These are phyloP conservation scores for Brassica nigra DNA, from an alignment of 345 rosid genomes.

Conservation along the genomic window DNA sequence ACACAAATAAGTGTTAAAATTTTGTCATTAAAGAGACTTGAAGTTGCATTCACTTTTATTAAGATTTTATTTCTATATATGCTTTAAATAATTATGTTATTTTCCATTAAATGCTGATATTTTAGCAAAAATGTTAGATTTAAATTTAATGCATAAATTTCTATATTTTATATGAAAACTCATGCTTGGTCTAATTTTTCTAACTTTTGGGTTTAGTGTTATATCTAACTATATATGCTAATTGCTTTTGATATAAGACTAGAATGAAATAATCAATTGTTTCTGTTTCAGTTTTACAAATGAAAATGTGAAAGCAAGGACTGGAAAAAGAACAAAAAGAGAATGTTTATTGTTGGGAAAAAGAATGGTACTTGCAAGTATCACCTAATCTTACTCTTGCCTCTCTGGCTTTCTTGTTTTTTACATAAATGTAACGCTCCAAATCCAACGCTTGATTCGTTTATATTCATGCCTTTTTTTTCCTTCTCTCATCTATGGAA, in stretches of 20 bases:
- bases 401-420: constrained; percentile 33
- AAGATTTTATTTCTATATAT: background rate
- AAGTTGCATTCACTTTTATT: constrained; percentile 36
- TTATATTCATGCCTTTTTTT: background rate
- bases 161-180: background rate
- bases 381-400: constrained; percentile 25
- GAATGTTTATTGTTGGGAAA: constrained; percentile 16
- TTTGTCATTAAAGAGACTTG: constrained; percentile 17
- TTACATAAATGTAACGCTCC: constrained; percentile 26
- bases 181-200: background rate
- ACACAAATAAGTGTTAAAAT: background rate
- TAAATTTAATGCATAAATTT: background rate
- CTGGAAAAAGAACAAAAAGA: background rate
- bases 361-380: constrained; percentile 33
- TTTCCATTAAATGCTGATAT: constrained; percentile 10
- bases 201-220: background rate
- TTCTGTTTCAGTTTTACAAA: constrained; percentile 2
- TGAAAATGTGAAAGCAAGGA: background rate
- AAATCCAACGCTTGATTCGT: background rate
- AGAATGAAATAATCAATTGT: background rate
- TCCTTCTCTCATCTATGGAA: background rate
- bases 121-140: background rate
- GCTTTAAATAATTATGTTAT: background rate
- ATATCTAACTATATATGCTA: background rate
- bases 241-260: background rate